Evolutionary conservation across 139 green algal species (phyloP), one percentile per base, ranked within the genome.

Genomic region (Nannochloris sp.): DNA sequence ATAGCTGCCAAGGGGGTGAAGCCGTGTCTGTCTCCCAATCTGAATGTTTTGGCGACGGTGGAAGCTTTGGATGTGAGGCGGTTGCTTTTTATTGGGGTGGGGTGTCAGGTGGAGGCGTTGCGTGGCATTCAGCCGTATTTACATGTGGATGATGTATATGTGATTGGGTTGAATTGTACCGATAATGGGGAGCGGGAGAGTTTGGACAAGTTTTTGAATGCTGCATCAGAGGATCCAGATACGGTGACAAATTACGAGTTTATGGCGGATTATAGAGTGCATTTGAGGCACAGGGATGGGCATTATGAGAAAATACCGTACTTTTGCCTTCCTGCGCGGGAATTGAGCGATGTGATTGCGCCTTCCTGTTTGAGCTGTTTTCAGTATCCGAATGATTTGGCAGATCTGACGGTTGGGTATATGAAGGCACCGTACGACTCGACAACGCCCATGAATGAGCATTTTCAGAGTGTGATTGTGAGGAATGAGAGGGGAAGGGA

Each of bases 171-270:
- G 43, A 94, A 95, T 75, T 96, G 89, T 61, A 72, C 85, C 1
- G 91, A 97, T 82, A 97, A 97, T 70, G 91, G 91, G 4, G 77
- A 83, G 0, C 77, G 87, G 2, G 63, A 86, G 59, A 86, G 84
- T 0, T 75, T 97, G 53, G 79, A 86, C 31, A 95, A 93, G 75
- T 98, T 98, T 72, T 73, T 97, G 3, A 70, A 83, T 2, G 85
- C 81, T 2, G 90, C 91, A 61, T 88, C 73, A 66, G 62, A 62
- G 16, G 56, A 84, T 20, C 89, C 90, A 6, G 84, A 79, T 14
- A 91, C 79, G 3, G 87, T 85, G 51, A 75, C 88, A 65, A 89
- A 97, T 69, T 98, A 98, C 65, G 93, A 98, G 80, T 98, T 98
- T 83, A 68, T 73, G 57, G 73, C 83, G 68, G 84, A 90, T 72